Conservation (phyloP, 768 basidiomycete genomes). For the Pulveroboletus sp. region DNA sequence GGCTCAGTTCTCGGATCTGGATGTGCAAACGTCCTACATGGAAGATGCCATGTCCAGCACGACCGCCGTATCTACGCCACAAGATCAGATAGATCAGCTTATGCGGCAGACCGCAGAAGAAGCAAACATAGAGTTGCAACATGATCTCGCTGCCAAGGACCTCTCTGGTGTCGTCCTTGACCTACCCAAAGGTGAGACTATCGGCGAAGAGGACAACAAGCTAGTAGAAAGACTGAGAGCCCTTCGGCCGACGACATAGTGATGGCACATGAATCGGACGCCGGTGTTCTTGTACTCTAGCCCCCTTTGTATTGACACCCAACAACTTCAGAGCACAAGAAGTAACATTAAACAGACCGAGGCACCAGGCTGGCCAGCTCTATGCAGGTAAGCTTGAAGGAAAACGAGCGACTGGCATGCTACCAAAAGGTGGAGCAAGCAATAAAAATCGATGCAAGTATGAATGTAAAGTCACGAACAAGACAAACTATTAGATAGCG, state of each 20-base stretch:
- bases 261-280: not conserved
- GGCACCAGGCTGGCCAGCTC: conserved; percentile 5
- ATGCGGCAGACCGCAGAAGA: conserved; percentile 96
- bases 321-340: not conserved
- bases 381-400: conserved; percentile 1
- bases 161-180: conserved; percentile 55
- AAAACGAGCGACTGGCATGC: conserved; percentile 15
- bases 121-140: conserved; percentile 91
- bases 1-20: conserved; percentile 91
- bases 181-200: conserved; percentile 46
- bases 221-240: conserved; percentile 88
- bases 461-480: conserved; percentile 8
- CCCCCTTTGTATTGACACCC: not conserved
- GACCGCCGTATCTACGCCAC: conserved; percentile 89
- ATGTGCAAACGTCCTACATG: conserved; percentile 98
- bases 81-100: conserved; percentile 93
- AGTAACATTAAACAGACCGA: conserved; percentile 9
- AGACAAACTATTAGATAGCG: conserved; percentile 17
- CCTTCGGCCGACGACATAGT: conserved; percentile 70
- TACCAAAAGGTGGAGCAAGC: conserved; percentile 11
- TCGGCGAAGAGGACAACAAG: conserved; percentile 75
- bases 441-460: conserved; percentile 20
- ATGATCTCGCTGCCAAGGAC: conserved; percentile 75
- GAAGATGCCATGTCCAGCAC: conserved; percentile 94
- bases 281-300: conserved; percentile 12